Evolutionary conservation across 495 filamentous ascomycete genomes (phyloP).

Genomic region (Penicilliopsis zonata): DNA sequence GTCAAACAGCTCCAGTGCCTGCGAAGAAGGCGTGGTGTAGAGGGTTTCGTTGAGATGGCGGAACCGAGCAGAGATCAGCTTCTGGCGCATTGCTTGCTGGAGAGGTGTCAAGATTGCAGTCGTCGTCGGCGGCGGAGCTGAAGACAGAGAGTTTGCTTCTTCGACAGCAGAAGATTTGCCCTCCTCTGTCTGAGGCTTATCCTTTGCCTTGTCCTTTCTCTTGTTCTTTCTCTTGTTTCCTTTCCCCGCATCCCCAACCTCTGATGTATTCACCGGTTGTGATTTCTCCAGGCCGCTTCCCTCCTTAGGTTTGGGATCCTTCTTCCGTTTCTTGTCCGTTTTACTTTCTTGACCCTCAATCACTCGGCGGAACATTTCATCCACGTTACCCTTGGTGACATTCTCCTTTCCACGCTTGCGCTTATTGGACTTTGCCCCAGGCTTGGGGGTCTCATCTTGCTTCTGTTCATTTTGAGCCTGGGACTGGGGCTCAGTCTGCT

Average conservation of each 20-base stretch:
- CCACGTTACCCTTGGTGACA: slow-evolving; percentile 60
- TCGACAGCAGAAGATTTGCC: slow-evolving; percentile 6
- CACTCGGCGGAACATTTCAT: slow-evolving; percentile 63
- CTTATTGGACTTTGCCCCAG: slow-evolving; percentile 32
- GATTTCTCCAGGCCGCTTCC: slow-evolving; percentile 5
- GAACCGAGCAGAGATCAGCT: slow-evolving; percentile 88
- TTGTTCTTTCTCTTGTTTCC: slow-evolving; percentile 22
- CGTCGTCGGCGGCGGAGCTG: slow-evolving; percentile 18
- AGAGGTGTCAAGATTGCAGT: slow-evolving; percentile 67
- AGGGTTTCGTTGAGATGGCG: slow-evolving; percentile 93
- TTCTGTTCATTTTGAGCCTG: slow-evolving; percentile 15
- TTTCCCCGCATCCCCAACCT: not conserved
- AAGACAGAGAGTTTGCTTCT: slow-evolving; percentile 11
- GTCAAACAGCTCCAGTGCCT: slow-evolving; percentile 67
- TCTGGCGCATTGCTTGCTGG: slow-evolving; percentile 84
- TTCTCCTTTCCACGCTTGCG: slow-evolving; percentile 43
- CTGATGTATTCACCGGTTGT: not conserved
- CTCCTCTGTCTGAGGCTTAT: slow-evolving; percentile 9
- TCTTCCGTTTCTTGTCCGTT: slow-evolving; percentile 35
- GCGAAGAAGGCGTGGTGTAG: slow-evolving; percentile 76
- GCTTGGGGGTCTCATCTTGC: slow-evolving; percentile 14
- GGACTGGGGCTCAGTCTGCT: slow-evolving; percentile 41
- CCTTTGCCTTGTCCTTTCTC: slow-evolving; percentile 25
- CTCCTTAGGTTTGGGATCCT: slow-evolving; percentile 9
- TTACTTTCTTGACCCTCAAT: slow-evolving; percentile 52